Conservation (phyloP, 2,329 filamentous ascomycete genomes). For the Tolypocladium amazonense region DNA sequence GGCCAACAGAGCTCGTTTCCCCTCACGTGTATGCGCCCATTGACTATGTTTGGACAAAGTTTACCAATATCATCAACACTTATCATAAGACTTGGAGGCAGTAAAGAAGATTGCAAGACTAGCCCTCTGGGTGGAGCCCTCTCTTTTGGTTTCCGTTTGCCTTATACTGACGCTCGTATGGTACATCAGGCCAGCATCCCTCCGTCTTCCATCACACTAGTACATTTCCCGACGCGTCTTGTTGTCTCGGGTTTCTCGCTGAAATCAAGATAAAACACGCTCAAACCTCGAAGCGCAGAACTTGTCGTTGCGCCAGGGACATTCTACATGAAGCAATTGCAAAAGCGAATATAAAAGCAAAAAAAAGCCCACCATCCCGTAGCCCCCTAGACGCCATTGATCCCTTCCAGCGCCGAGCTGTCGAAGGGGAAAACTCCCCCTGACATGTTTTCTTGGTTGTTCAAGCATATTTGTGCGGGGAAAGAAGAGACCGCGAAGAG, state of each 20-base stretch:
- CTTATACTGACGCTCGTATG: background rate
- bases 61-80: background rate
- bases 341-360: background rate
- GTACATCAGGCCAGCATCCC: background rate
- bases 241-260: background rate
- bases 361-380: background rate
- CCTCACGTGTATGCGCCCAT: background rate
- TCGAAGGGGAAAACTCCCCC: background rate
- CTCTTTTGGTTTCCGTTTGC: background rate
- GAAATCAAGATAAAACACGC: background rate
- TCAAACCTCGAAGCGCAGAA: background rate
- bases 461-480: conserved; percentile 1
- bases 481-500: conserved; percentile 8
- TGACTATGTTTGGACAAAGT: background rate
- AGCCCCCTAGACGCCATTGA: background rate
- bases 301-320: background rate
- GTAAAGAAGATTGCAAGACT: background rate
- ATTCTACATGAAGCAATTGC: background rate
- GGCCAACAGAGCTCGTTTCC: no score
- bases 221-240: background rate
- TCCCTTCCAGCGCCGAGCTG: no score
- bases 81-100: background rate
- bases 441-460: background rate
- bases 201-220: background rate
- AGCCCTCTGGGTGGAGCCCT: background rate